Base-by-base conservation (phyloP, 2,329 filamentous ascomycete species). In the Fusarium irregulare region DNA sequence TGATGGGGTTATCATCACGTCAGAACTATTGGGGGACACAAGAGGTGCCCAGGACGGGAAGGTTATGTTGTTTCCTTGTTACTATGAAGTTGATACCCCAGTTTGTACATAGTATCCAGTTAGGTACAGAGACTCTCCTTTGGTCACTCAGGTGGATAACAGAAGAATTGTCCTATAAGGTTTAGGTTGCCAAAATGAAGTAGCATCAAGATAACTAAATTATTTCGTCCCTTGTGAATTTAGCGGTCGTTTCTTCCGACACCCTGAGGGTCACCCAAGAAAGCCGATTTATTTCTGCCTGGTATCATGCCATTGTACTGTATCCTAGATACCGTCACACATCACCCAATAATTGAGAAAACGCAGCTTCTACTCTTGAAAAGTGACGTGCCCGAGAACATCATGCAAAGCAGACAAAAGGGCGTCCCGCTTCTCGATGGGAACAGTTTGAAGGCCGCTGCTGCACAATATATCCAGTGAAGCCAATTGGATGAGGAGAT, bases 51-150 rank as follows among this genome's bases (percentile, higher is more conserved):
- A 45, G 3, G 37, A 66, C 9, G 62, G 27, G 8, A 66, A 55
- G 23, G 25, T 44, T 6, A n/a, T 66, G 8, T 20, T 66, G 10
- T 66, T 66, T 48, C 42, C 55, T 21, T 66, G 63, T 42, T 66
- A 61, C 13, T 66, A 55, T 49, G 55, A 49, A 55, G 63, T 46
- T 37, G 21, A 66, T 66, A 55, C 55, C 42, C 47, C 34, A 8
- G 42, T 66, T 49, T 66, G 48, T 44, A 60, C 37, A 45, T 66
- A 28, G 27, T 48, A n/a, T 21, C 14, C 27, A 21, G 8, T 20
- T 13, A 10, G 28, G 12, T 40, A 4, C 20, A 28, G 20, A 37
- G 9, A 20, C 6, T 3, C 21, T 12, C 7, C 21, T 3, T 14
- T 12, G 1, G 3, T 16, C 25, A 6, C 27, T 4, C 28, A 13